Base-by-base conservation (phyloP, 306 rosid species). In the Sechiopsis laciniata region DNA sequence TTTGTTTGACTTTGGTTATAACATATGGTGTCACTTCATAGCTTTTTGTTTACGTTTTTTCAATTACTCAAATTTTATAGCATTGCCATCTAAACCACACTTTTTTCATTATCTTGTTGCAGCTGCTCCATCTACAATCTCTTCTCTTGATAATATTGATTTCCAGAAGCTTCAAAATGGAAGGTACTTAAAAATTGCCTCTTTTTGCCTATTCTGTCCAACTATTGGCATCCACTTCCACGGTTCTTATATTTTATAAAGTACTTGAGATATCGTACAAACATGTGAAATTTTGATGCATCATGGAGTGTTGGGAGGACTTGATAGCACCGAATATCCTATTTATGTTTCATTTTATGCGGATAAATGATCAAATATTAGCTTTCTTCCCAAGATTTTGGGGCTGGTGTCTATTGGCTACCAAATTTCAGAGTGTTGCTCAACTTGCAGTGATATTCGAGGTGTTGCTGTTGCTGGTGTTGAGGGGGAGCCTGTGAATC, bases 401-500 rank as follows among this genome's bases (percentile, higher is more conserved):
- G 50, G 50, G 73, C 37, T 68, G 73, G 57, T 21, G 13, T 57
- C 9, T 20, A 8, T 16, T n/a, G n/a, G 37, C 26, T 58, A 75
- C 22, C 20, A 61, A 70, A 69, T 67, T 63, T 77, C 42, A 67
- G 53, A 9, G 7, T 83, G 67, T 74, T 82, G 77, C 70, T 68
- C 64, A 67, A 45, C 76, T 73, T 74, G 78, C 83, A 90, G 96
- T 83, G 98, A 94, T 79, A 94, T 94, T 70, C 95, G 97, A 15
- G 98, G 96, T 59, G 96, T 94, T 82, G 91, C 98, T 81, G 78
- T 90, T 78, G 84, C 88, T 75, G 97, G 98, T 69, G 88, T 90
- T 71, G 95, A 89, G 78, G 97, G 96, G 63, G 98, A 94, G 79
- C 83, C 90, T 19, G 75, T 94, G 78, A 90, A 80, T 80, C 84